Base-by-base conservation (phyloP, 257 asterid genomes). In the Rauvolfia tetraphylla region DNA sequence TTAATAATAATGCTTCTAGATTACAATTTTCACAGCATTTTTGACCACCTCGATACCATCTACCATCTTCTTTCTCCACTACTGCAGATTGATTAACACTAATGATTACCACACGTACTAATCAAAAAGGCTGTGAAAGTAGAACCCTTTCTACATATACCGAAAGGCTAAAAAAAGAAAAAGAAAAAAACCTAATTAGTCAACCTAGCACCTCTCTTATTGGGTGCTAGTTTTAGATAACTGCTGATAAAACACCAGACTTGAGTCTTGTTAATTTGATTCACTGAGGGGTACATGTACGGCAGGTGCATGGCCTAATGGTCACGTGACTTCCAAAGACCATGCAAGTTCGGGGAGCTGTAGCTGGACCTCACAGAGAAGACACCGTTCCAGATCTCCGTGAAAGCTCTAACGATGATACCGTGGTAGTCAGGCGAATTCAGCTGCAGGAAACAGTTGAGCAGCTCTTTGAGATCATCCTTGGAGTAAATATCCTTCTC, bases 331-430 rank as follows among this genome's bases (percentile, higher is more conserved):
- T 72, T 73, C 79, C 83, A 56, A 7, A 33, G 53, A 33, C 84
- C 89, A 79, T 79, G 75, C 80, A 81, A 33, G 69, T 42, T 39
- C 8, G 87, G 85, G 18, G 88, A 81, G 1, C 80, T 27, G 36
- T 80, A 67, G 70, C 81, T 69, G 15, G 83, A 68, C 68, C 76
- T 70, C 57, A 66, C 72, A 1, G 88, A 86, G 81, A 76, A 85
- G 14, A 87, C 93, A 6, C 91, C 96, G 68, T 92, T 89, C 97
- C 98, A 93, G 71, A 93, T 92, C 84, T 93, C 98, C 0, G 96
- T 89, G 71, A 93, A 93, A 48, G 97, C 97, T 71, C 93, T 74
- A 7, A 92, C 91, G 66, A 93, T 93, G 12, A 86, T 41, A 15
- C 93, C 91, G 39, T 93, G 98, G 13, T 93, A 93, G 72, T 89